Percentiles rank a stretch among this genome's conserved stretches.
These are phyloP conservation scores for Pythium aphanidermatum DNA, from an alignment of 352 stramenopile genomes.

Conservation along the genomic window DNA sequence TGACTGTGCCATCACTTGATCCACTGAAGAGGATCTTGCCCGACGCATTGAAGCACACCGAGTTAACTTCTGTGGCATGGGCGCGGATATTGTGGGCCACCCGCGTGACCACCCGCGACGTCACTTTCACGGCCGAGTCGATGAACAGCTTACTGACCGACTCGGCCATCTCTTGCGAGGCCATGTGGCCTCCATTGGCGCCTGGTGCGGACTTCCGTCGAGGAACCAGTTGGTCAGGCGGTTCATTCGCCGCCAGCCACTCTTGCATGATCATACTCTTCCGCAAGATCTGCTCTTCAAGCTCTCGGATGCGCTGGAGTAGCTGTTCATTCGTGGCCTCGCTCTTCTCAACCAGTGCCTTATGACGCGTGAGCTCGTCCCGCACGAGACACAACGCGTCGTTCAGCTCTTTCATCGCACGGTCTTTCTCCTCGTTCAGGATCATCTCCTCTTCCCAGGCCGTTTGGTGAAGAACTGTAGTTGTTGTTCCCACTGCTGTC, in stretches of 20 bases:
- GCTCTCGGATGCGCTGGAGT: conserved; percentile 27
- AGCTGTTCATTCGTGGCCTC: conserved; percentile 40
- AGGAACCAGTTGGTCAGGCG: conserved; percentile 13
- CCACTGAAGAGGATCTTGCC: conserved; percentile 79
- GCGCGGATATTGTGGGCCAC: conserved; percentile 59
- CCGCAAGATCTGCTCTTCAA: conserved; percentile 51
- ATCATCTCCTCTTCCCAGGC: conserved; percentile 59
- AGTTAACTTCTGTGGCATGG: conserved; percentile 81
- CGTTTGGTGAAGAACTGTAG: conserved; percentile 46
- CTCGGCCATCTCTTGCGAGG: conserved; percentile 44
- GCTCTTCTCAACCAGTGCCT: conserved; percentile 40
- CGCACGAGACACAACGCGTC: conserved; percentile 34
- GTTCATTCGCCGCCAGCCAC: conserved; percentile 41
- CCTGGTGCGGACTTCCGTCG: conserved; percentile 1
- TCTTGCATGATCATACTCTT: conserved; percentile 60
- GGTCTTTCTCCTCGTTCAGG: conserved; percentile 60
- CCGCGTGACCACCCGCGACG: conserved; percentile 27
- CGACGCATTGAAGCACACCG: conserved; percentile 77
- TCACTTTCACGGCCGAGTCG: conserved; percentile 10
- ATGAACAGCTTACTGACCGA: conserved; percentile 36
- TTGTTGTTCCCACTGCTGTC: conserved; percentile 50
- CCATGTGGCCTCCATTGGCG: conserved; percentile 18
- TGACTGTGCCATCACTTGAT: conserved; percentile 77
- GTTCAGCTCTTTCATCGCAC: conserved; percentile 57
- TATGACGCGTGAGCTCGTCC: conserved; percentile 57